Evolutionary conservation across 768 basidiomycete genomes (phyloP).

Genomic region (Chalciporus chontae): DNA sequence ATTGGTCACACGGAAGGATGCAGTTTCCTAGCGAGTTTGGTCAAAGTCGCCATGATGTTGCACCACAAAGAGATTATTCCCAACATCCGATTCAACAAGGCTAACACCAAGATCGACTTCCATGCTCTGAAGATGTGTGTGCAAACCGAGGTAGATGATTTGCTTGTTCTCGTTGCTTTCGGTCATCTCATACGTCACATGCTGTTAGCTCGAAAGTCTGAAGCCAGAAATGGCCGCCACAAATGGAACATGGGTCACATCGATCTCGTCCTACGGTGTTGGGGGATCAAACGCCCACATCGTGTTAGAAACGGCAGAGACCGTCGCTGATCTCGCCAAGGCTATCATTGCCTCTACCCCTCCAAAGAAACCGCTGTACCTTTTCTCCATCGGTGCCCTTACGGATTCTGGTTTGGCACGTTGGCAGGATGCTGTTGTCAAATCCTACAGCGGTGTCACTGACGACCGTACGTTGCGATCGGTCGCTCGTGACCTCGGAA

Average conservation of each 20-base stretch:
- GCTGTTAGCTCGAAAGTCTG: slow-evolving; percentile 17
- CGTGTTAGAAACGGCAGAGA: slow-evolving; percentile 27
- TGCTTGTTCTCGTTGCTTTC: no score
- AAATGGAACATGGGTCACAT: slow-evolving; percentile 29
- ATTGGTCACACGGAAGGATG: slow-evolving; percentile 29
- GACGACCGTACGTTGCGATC: slow-evolving; percentile 26
- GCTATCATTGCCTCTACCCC: not conserved
- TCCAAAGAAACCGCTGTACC: slow-evolving; percentile 19
- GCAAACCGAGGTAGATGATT: slow-evolving; percentile 13
- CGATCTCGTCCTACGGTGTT: slow-evolving; percentile 32
- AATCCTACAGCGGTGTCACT: slow-evolving; percentile 13
- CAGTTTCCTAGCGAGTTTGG: slow-evolving; percentile 33
- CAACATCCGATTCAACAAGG: slow-evolving; percentile 27
- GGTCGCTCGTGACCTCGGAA: slow-evolving; percentile 24
- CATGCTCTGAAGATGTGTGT: slow-evolving; percentile 23
- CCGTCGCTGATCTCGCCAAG: slow-evolving; percentile 12
- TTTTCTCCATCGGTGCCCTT: slow-evolving; percentile 27
- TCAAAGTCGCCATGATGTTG: slow-evolving; percentile 32
- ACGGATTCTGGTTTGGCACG: slow-evolving; percentile 24
- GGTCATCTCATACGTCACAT: no score
- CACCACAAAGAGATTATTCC: slow-evolving; percentile 28
- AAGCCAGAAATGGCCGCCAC: slow-evolving; percentile 26
- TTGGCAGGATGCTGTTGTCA: slow-evolving; percentile 22
- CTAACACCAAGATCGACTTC: slow-evolving; percentile 27
- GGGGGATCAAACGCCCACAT: slow-evolving; percentile 34